Conservation (phyloP, 169 alveolate species). For the Plasmodium gaboni region DNA sequence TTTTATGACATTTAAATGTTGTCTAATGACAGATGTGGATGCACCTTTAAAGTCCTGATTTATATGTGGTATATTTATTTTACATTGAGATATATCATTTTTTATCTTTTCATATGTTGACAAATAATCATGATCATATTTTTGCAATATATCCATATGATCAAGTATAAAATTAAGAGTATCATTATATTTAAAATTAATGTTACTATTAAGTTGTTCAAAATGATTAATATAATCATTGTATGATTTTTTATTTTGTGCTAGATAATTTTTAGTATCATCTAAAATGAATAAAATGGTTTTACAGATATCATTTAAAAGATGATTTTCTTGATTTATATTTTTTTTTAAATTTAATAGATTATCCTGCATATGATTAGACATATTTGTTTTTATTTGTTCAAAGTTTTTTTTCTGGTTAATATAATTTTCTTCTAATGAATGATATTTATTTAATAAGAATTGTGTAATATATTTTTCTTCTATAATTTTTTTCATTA, state of each 20-base stretch:
- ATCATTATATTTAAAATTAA: conserved; percentile 13
- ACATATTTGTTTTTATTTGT: conserved; percentile 9
- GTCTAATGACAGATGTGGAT: too few relatives aligned
- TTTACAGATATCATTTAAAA: conserved; percentile 8
- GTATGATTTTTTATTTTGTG: neutral
- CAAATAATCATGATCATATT: conserved; percentile 7
- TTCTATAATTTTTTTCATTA: conserved; percentile 36
- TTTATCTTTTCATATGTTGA: conserved; percentile 10
- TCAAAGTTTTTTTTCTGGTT: neutral
- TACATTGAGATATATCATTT: conserved; percentile 22
- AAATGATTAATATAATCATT: conserved; percentile 2
- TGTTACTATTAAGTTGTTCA: conserved; percentile 7
- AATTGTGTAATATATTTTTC: conserved; percentile 40
- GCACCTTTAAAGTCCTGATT: neutral
- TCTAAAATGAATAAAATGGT: neutral
- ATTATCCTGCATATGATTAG: neutral
- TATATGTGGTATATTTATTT: neutral
- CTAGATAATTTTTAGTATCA: conserved; percentile 17
- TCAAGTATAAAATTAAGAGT: conserved; percentile 26
- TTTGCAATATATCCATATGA: conserved; percentile 16
- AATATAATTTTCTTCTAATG: conserved; percentile 13
- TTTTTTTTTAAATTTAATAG: neutral
- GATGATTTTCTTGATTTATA: neutral
- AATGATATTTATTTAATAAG: conserved; percentile 13
- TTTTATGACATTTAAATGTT: too few relatives aligned